Conservation (phyloP, 2,329 filamentous ascomycete species). For the Penicillium hordei region DNA sequence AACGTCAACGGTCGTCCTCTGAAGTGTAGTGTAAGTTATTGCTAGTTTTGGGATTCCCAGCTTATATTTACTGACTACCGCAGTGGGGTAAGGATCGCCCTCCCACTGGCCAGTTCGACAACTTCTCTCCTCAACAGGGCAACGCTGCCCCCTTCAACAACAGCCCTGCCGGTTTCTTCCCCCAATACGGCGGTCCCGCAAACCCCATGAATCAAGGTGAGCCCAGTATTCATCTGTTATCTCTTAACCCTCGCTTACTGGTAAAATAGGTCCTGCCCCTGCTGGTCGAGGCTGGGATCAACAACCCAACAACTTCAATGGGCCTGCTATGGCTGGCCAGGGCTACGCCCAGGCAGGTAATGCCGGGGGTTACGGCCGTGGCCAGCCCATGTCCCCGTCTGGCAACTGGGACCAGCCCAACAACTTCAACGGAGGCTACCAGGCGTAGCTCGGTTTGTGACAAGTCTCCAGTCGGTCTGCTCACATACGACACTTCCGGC, state of each 20-base stretch:
- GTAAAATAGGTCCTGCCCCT: slow-evolving; percentile 51
- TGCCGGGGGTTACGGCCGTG: slow-evolving; percentile 81
- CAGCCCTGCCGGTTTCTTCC: slow-evolving; percentile 81
- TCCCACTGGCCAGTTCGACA: slow-evolving; percentile 77
- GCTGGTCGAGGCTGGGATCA: slow-evolving; percentile 59
- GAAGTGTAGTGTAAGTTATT: slow-evolving; percentile 89
- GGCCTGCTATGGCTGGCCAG: slow-evolving; percentile 46
- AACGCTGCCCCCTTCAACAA: slow-evolving; percentile 64
- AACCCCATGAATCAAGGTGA: slow-evolving; percentile 61
- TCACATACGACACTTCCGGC: slow-evolving; percentile 9
- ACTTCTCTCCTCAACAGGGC: slow-evolving; percentile 77
- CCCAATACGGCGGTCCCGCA: slow-evolving; percentile 79
- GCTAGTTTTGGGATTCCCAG: slow-evolving; percentile 10
- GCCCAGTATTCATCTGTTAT: slow-evolving; percentile 8
- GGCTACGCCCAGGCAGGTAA: slow-evolving; percentile 67
- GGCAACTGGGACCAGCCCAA: slow-evolving; percentile 55
- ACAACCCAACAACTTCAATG: slow-evolving; percentile 52
- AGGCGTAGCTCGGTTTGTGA: slow-evolving; percentile 47
- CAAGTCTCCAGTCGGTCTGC: slow-evolving; percentile 10
- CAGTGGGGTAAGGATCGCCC: slow-evolving; percentile 99
- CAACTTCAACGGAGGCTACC: slow-evolving; percentile 61
- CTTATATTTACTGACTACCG: slow-evolving; percentile 31
- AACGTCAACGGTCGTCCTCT: slow-evolving; percentile 95
- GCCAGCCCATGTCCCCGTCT: slow-evolving; percentile 55
- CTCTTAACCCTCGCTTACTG: slow-evolving; percentile 13